Evolutionary conservation across 225 moss, liverwort and hornwort genomes (phyloP), one percentile per base, ranked within the genome.

Genomic region (Straminergon stramineum): DNA sequence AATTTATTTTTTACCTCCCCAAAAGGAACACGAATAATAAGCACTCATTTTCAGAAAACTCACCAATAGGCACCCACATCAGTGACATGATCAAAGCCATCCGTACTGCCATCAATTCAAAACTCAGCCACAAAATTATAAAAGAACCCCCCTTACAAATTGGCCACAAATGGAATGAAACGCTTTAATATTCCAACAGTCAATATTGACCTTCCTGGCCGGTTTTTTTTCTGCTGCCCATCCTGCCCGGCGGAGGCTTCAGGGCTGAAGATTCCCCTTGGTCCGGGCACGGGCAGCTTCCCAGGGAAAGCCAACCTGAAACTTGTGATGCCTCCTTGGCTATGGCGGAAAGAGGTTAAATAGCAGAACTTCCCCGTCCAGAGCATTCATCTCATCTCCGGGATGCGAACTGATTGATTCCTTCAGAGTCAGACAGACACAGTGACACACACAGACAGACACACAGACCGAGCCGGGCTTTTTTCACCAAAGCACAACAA

Each of bases 331-430:
- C 8, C 35, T 10, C 67, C 68, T 41, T 32, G 89, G 90, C 92
- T 91, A 91, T 91, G 90, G 92, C 89, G 90, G 89, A 89, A 55
- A 37, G 87, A 62, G 87, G 83, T 90, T 93, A 93, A 93, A 91
- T 93, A 91, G 90, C 85, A 14, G 41, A 65, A 31, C 68, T 56
- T 66, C 83, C 48, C 4, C 27, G 34, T n/a, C 24, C 18, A 19
- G 26, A 62, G 43, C 90, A 74, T 73, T 78, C 84, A 83, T 89
- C 69, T 83, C 84, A 70, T 48, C 63, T 86, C 67, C 9, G 9
- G 13, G 55, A 80, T 48, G 74, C 82, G 52, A 68, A 68, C 52
- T 65, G 11, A 15, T 67, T 24, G 52, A 65, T 66, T 51, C 58
- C 83, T 41, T n/a, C 63, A 7, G 27, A 32, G 66, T 32, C 69